phyloP scores from a whole-genome alignment of 1,139 yeast genomes.

The Pichia sp. region DNA sequence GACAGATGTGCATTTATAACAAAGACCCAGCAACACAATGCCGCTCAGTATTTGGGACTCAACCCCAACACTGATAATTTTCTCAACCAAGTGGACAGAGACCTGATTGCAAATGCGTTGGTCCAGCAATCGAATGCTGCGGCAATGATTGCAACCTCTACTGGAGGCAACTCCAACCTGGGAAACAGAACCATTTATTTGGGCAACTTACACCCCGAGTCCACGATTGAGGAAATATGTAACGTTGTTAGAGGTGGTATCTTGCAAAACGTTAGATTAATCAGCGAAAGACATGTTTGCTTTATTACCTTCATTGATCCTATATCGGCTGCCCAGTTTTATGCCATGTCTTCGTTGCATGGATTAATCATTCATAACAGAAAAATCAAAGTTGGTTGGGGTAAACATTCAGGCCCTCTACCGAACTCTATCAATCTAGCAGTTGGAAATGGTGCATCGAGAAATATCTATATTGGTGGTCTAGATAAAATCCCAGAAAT shows the following conservation, averaged over 20 bases:
- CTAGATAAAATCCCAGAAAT: slow-evolving; percentile 28
- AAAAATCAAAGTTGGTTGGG: slow-evolving; percentile 79
- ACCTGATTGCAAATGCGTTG: slow-evolving; percentile 41
- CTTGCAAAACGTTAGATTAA: slow-evolving; percentile 59
- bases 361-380: slow-evolving; percentile 71
- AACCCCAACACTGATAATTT: slow-evolving; percentile 87
- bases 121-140: slow-evolving; percentile 67
- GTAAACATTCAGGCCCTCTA: slow-evolving; percentile 70
- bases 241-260: slow-evolving; percentile 81
- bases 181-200: slow-evolving; percentile 75
- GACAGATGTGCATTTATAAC: slow-evolving; percentile 72
- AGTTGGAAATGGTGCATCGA: slow-evolving; percentile 73
- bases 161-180: slow-evolving; percentile 62
- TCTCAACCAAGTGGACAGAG: slow-evolving; percentile 50
- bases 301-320: slow-evolving; percentile 76
- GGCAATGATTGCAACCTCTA: slow-evolving; percentile 63
- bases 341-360: slow-evolving; percentile 69
- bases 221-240: slow-evolving; percentile 76
- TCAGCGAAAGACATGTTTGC: slow-evolving; percentile 76
- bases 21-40: slow-evolving; percentile 93
- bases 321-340: slow-evolving; percentile 75
- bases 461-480: slow-evolving; percentile 72
- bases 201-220: slow-evolving; percentile 68
- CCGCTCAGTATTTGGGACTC: slow-evolving; percentile 88
- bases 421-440: slow-evolving; percentile 70